These are phyloP conservation scores for Aureobasidium pullulans DNA, from an alignment of 2,329 filamentous ascomycete genomes.

Conservation along the genomic window DNA sequence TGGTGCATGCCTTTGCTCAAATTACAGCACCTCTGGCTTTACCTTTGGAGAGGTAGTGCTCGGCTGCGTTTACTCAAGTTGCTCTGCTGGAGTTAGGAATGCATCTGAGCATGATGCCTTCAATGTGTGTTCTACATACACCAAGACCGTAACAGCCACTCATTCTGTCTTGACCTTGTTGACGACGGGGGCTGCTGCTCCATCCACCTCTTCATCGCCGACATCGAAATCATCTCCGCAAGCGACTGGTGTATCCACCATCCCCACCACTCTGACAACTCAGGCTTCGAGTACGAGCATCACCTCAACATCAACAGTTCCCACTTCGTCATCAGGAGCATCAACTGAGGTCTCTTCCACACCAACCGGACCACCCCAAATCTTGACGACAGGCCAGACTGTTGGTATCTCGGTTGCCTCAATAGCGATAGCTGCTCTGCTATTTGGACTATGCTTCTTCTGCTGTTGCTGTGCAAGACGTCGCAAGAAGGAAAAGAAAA, in stretches of 20 bases:
- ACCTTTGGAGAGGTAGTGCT: conserved; percentile 28
- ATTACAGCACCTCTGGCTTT: conserved; percentile 25
- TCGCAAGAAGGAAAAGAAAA: conserved; percentile 7
- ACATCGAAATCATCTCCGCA: background rate
- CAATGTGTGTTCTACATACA: conserved; percentile 22
- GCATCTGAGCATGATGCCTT: conserved; percentile 18
- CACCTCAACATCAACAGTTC: background rate
- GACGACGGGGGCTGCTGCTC: conserved; percentile 12
- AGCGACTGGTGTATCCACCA: background rate
- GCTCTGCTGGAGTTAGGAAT: conserved; percentile 10
- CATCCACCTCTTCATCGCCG: background rate
- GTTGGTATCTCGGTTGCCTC: conserved; percentile 27
- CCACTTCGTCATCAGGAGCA: background rate
- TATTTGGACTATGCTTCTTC: conserved; percentile 19
- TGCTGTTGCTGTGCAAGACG: conserved; percentile 14
- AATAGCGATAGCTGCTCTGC: conserved; percentile 21
- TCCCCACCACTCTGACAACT: background rate
- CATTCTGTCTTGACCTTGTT: conserved; percentile 22
- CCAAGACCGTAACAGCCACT: conserved; percentile 21
- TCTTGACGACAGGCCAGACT: conserved; percentile 25
- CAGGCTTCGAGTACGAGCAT: background rate
- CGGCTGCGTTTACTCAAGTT: conserved; percentile 16
- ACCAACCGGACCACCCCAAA: background rate
- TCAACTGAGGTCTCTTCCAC: background rate
- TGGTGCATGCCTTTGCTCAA: conserved; percentile 24